phyloP scores from a whole-genome alignment of 345 rosid species.

The Leavenworthia alabamica region DNA sequence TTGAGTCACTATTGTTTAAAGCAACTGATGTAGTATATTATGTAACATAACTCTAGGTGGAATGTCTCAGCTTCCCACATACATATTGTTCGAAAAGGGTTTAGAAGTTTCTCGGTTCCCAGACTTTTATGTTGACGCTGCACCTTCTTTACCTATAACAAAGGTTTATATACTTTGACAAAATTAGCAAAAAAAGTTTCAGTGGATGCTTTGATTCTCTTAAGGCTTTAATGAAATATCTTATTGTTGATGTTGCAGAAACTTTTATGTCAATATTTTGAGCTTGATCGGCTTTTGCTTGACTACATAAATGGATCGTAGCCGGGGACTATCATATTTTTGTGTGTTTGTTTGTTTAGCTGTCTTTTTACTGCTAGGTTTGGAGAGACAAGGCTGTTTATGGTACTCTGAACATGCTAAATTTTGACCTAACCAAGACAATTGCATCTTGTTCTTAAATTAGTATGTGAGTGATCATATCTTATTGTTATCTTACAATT shows the following conservation, averaged over 20 bases:
- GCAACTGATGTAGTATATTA: slow-evolving; percentile 16
- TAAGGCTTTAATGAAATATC: neutral
- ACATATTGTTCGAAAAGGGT: slow-evolving; percentile 72
- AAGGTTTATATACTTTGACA: slow-evolving; percentile 48
- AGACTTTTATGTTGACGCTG: slow-evolving; percentile 58
- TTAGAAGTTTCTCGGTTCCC: slow-evolving; percentile 74
- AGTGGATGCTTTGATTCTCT: slow-evolving; percentile 2
- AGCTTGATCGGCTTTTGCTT: too few species aligned
- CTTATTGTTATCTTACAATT: too few species aligned
- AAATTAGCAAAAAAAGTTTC: neutral
- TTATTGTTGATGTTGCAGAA: slow-evolving; percentile 19
- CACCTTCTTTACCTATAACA: slow-evolving; percentile 49
- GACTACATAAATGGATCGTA: too few species aligned
- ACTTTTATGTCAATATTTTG: too few species aligned
- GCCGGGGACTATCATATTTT: too few species aligned
- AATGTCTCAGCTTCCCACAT: slow-evolving; percentile 77
- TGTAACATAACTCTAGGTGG: slow-evolving; percentile 44
- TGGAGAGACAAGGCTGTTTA: too few species aligned
- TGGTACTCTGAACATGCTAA: too few species aligned
- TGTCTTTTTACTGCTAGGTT: too few species aligned
- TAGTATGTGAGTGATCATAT: too few species aligned
- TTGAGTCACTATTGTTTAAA: neutral
- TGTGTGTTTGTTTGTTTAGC: too few species aligned
- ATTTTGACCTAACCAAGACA: too few species aligned
- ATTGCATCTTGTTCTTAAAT: too few species aligned